Conservation (phyloP, 805 yeast genomes). For the Suhomyces faveliae region DNA sequence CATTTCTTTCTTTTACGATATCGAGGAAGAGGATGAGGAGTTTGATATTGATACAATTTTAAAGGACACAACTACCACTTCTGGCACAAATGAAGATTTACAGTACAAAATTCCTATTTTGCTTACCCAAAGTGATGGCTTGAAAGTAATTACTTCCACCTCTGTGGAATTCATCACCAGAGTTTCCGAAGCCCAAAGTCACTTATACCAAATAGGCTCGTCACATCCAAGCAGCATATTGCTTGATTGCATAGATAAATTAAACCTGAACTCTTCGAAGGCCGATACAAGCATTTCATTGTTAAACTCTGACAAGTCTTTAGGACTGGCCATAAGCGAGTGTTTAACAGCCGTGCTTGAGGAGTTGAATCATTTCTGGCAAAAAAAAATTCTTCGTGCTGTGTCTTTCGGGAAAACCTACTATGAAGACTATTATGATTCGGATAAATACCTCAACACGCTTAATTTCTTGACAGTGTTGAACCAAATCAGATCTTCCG, state of each 20-base stretch:
- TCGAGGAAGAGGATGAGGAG: constrained; percentile 27
- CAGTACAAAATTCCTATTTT: constrained; percentile 37
- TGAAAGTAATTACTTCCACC: constrained; percentile 59
- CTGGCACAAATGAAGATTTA: constrained; percentile 13
- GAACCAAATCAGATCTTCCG: constrained; percentile 63
- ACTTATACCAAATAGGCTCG: constrained; percentile 80
- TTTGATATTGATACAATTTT: constrained; percentile 27
- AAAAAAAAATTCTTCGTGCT: constrained; percentile 74
- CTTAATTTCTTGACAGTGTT: constrained; percentile 63
- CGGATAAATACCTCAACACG: constrained; percentile 61
- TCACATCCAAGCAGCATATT: constrained; percentile 78
- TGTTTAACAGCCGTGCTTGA: constrained; percentile 74
- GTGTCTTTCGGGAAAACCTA: constrained; percentile 83
- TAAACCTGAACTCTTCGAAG: constrained; percentile 68
- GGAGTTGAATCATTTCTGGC: constrained; percentile 78
- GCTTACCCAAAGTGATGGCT: constrained; percentile 65
- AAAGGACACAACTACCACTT: constrained; percentile 4
- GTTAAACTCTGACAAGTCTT: constrained; percentile 43
- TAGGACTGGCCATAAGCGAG: constrained; percentile 60
- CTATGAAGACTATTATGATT: constrained; percentile 47
- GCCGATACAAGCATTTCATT: constrained; percentile 72
- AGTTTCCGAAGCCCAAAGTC: constrained; percentile 56
- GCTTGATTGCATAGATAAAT: constrained; percentile 65
- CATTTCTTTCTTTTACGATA: constrained; percentile 50
- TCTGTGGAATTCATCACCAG: constrained; percentile 61